Conservation (phyloP, 2,329 filamentous ascomycete species). For the Fusarium chlamydosporum region DNA sequence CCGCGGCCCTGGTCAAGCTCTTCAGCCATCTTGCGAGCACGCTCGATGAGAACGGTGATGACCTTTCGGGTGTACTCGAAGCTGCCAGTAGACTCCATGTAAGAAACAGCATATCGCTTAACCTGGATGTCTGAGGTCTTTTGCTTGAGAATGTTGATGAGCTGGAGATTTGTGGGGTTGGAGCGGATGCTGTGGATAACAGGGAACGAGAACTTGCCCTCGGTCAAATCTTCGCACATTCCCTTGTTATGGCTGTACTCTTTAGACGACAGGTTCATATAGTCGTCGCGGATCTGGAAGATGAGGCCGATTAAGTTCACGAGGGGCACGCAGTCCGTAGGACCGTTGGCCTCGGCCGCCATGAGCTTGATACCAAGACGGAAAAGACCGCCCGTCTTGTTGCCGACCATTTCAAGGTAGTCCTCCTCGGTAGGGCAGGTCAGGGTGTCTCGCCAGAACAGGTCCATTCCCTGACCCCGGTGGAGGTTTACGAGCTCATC, state of each 20-base stretch:
- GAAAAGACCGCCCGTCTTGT: conserved; percentile 92
- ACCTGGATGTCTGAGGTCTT: conserved; percentile 89
- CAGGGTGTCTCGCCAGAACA: conserved; percentile 89
- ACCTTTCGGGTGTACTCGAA: conserved; percentile 87
- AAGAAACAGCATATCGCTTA: conserved; percentile 89
- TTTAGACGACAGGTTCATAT: conserved; percentile 84
- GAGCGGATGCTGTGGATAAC: conserved; percentile 93
- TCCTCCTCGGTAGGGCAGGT: conserved; percentile 89
- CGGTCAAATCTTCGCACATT: conserved; percentile 93
- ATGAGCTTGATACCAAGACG: conserved; percentile 88
- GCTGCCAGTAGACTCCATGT: conserved; percentile 91
- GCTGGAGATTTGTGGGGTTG: conserved; percentile 79
- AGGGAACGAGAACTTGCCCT: conserved; percentile 97
- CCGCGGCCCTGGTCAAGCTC: conserved; percentile 74
- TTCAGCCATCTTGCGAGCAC: conserved; percentile 73
- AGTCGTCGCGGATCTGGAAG: conserved; percentile 95
- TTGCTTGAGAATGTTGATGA: conserved; percentile 94
- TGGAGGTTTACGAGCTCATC: conserved; percentile 89
- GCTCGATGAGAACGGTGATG: conserved; percentile 72
- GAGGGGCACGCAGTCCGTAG: conserved; percentile 82
- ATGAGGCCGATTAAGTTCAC: conserved; percentile 88
- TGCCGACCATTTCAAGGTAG: conserved; percentile 93
- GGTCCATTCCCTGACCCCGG: conserved; percentile 89
- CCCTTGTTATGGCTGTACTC: conserved; percentile 91
- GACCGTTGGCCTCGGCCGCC: conserved; percentile 76